Evolutionary conservation across 495 filamentous ascomycete genomes (phyloP).

Genomic region (Darksidea phi): DNA sequence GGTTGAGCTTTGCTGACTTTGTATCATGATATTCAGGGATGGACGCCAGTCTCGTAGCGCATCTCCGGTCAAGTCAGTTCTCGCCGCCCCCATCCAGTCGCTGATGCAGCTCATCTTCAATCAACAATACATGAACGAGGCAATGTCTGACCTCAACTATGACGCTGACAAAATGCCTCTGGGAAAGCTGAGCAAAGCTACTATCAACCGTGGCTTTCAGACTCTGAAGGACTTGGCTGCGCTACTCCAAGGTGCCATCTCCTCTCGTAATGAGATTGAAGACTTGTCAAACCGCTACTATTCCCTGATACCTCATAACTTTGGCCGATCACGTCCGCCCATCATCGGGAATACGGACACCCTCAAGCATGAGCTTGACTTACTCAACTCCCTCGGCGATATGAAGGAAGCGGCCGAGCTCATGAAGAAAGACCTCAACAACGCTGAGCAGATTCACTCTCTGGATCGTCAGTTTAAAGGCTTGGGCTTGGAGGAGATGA

Average conservation of each 20-base stretch:
- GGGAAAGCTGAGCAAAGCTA: conserved; percentile 76
- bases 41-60: background rate
- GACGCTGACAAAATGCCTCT: conserved; percentile 76
- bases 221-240: conserved; percentile 67
- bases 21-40: too few species aligned
- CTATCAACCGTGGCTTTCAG: conserved; percentile 68
- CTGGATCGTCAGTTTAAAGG: conserved; percentile 70
- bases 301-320: conserved; percentile 76
- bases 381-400: conserved; percentile 73
- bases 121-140: conserved; percentile 59
- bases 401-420: conserved; percentile 81
- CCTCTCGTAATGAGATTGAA: conserved; percentile 49
- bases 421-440: conserved; percentile 58
- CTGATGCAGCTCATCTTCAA: conserved; percentile 85
- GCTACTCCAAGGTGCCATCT: conserved; percentile 55
- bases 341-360: conserved; percentile 54
- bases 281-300: conserved; percentile 72
- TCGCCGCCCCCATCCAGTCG: conserved; percentile 58
- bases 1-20: too few species aligned
- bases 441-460: conserved; percentile 53
- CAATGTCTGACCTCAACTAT: conserved; percentile 69
- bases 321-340: conserved; percentile 71
- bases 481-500: conserved; percentile 73
- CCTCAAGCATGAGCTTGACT: conserved; percentile 71
- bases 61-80: conserved; percentile 48